Conservation (phyloP, 192 early-diverging fungal species). For the Coemansia sp. region DNA sequence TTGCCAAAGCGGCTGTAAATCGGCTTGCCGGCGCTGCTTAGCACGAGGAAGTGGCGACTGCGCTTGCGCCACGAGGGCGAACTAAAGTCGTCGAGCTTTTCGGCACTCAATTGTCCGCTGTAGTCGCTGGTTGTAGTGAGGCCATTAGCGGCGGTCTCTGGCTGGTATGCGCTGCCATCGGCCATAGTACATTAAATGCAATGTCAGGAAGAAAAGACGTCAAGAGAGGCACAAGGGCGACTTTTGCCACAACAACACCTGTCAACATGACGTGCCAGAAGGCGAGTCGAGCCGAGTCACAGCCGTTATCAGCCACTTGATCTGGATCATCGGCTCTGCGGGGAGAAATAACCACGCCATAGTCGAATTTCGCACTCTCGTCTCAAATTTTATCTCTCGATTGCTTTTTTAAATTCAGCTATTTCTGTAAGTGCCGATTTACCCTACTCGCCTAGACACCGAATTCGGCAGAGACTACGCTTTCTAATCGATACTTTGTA, state of each 20-base stretch:
- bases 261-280: background rate
- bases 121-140: background rate
- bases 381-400: background rate
- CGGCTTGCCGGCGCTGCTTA: slow-evolving; percentile 92
- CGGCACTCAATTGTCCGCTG: slow-evolving; percentile 11
- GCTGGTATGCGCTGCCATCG: background rate
- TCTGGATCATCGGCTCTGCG: background rate
- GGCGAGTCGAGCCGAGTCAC: background rate
- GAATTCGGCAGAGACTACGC: background rate
- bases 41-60: slow-evolving; percentile 85
- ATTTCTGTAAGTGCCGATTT: background rate
- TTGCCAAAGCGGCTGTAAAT: slow-evolving; percentile 92
- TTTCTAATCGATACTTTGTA: background rate
- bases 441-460: background rate
- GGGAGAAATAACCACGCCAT: slow-evolving; percentile 5
- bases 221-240: background rate
- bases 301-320: background rate
- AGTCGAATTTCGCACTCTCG: background rate
- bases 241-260: background rate
- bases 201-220: background rate
- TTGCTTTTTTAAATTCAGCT: background rate
- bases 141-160: background rate
- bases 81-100: slow-evolving; percentile 45
- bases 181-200: background rate
- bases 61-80: slow-evolving; percentile 41